A percentile compares a stretch with the other conserved stretches of the same genome.
These are phyloP conservation scores for Gamarada debralockiae DNA, from an alignment of 495 filamentous ascomycete genomes.

Conservation along the genomic window DNA sequence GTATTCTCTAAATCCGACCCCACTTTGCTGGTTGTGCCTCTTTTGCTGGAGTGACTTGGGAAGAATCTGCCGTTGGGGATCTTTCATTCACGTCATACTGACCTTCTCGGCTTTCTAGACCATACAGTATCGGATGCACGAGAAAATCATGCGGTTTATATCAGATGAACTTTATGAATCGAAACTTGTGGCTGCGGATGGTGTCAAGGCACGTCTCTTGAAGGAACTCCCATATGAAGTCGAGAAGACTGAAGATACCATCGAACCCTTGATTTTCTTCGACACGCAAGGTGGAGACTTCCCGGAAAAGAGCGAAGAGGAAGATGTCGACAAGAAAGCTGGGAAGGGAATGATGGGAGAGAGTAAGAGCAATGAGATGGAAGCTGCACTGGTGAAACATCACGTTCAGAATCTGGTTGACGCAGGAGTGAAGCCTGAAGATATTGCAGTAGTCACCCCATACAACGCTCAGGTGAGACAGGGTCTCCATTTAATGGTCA, in stretches of 20 bases:
- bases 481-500: not conserved
- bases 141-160: slow-evolving; percentile 90
- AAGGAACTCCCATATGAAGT: slow-evolving; percentile 77
- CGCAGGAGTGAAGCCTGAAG: slow-evolving; percentile 72
- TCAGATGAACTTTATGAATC: slow-evolving; percentile 83
- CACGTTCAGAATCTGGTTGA: slow-evolving; percentile 74
- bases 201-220: slow-evolving; percentile 70
- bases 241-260: slow-evolving; percentile 79
- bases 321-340: slow-evolving; percentile 45
- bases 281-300: slow-evolving; percentile 96
- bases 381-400: slow-evolving; percentile 72
- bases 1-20: not conserved
- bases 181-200: slow-evolving; percentile 72
- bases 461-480: slow-evolving; percentile 83
- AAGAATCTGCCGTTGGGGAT: not conserved
- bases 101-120: slow-evolving; percentile 36
- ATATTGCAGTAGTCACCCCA: slow-evolving; percentile 91
- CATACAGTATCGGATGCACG: slow-evolving; percentile 99
- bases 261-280: slow-evolving; percentile 84
- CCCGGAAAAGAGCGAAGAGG: slow-evolving; percentile 51
- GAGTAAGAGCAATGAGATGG: slow-evolving; percentile 91
- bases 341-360: slow-evolving; percentile 60
- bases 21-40: no score
- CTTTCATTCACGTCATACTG: no score
- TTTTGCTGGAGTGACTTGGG: no score